Percentiles rank a stretch among this genome's conserved stretches.
Conservation (phyloP, 2,329 filamentous ascomycete species). For the Cladosporium sp. region DNA sequence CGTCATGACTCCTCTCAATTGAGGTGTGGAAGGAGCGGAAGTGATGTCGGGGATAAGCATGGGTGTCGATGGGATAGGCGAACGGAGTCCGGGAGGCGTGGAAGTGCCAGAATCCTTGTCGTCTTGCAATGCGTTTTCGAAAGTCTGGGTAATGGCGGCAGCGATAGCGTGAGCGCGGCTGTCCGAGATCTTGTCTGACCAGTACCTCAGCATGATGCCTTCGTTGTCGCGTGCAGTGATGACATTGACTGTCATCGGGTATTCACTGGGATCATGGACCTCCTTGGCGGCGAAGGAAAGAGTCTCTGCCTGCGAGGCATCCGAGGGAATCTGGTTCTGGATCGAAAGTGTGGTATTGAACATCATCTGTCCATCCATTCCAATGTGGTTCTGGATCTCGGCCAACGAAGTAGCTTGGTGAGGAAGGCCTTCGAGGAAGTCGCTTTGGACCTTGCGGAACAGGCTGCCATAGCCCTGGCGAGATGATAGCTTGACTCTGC, state of each 20-base stretch:
- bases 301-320: constrained; percentile 7
- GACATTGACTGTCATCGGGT: constrained; percentile 18
- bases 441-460: constrained; percentile 17
- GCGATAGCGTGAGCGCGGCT: constrained; percentile 16
- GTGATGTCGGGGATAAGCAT: constrained; percentile 10
- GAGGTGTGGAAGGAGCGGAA: constrained; percentile 10
- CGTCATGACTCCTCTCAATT: constrained; percentile 6
- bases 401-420: constrained; percentile 21
- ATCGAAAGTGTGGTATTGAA: constrained; percentile 21
- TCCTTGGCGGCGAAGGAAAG: constrained; percentile 16
- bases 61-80: constrained; percentile 3
- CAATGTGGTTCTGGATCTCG: constrained; percentile 64
- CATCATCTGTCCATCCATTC: constrained; percentile 59
- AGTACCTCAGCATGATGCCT: constrained; percentile 17
- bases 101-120: background rate
- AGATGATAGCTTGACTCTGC: constrained; percentile 19
- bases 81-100: background rate
- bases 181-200: constrained; percentile 19
- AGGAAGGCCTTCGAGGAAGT: constrained; percentile 18
- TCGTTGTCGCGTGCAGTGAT: constrained; percentile 15
- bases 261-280: constrained; percentile 15
- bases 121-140: constrained; percentile 15
- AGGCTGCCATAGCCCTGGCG: constrained; percentile 13
- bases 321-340: constrained; percentile 48
- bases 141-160: constrained; percentile 15